Percentiles rank a stretch among this genome's conserved stretches.
phyloP scores from a whole-genome alignment of 805 yeast species.

The Lipomyces japonicus region DNA sequence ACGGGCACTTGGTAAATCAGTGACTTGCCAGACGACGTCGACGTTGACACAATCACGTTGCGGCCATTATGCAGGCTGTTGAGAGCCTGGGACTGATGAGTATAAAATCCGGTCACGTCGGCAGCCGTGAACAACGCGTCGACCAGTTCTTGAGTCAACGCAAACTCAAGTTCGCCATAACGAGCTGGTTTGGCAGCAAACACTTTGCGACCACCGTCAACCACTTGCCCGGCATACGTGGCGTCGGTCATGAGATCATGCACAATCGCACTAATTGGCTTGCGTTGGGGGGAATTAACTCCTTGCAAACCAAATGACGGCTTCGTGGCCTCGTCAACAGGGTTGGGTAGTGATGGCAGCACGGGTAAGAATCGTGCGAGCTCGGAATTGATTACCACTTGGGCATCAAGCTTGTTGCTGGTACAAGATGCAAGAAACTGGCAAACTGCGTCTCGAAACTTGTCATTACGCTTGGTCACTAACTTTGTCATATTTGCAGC shows the following conservation, averaged over 20 bases:
- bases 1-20: conserved; percentile 88
- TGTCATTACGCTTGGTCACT: conserved; percentile 13
- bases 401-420: conserved; percentile 12
- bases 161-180: conserved; percentile 42
- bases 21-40: conserved; percentile 96
- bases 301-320: conserved; percentile 24
- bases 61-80: conserved; percentile 49
- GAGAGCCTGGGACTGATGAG: conserved; percentile 80
- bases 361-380: conserved; percentile 2
- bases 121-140: conserved; percentile 50
- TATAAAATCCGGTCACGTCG: conserved; percentile 55
- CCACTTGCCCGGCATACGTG: conserved; percentile 63
- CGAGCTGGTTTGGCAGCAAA: conserved; percentile 46
- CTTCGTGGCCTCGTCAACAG: conserved; percentile 1
- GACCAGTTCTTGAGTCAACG: conserved; percentile 50
- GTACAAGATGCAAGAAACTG: conserved; percentile 10
- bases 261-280: conserved; percentile 50
- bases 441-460: conserved; percentile 10
- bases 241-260: conserved; percentile 44
- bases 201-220: conserved; percentile 46
- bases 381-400: conserved; percentile 10
- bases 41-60: conserved; percentile 84
- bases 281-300: too few species aligned
- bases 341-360: neutral
- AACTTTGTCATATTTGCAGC: conserved; percentile 19